A percentile compares a stretch with the other conserved stretches of the same genome.
Evolutionary conservation across 164 flowering plant species (phyloP).

Genomic region (Dillenia turbinata): DNA sequence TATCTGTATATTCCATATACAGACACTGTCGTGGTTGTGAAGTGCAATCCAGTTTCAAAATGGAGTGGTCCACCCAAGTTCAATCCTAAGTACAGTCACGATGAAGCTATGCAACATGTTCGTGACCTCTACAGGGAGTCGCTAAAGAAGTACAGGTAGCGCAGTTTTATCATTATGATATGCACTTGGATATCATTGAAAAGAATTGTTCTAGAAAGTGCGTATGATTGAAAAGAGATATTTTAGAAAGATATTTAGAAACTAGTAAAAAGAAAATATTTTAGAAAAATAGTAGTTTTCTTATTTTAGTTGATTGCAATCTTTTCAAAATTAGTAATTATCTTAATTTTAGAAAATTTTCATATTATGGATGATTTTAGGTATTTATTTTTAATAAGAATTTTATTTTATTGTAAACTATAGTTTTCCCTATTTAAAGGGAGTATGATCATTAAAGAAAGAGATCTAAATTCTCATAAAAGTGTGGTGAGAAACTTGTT

Average conservation of each 20-base stretch:
- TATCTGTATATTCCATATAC: constrained; percentile 94
- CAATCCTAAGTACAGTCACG: constrained; percentile 68
- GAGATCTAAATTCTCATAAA: too few relatives aligned
- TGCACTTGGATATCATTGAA: background rate
- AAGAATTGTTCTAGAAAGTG: background rate
- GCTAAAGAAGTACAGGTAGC: constrained; percentile 62
- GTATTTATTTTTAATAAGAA: too few relatives aligned
- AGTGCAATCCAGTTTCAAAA: constrained; percentile 84
- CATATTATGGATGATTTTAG: too few relatives aligned
- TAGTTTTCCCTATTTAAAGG: too few relatives aligned
- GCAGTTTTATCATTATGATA: constrained; percentile 1
- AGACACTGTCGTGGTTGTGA: constrained; percentile 89
- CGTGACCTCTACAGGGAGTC: constrained; percentile 76
- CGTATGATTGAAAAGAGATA: background rate
- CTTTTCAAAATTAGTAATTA: too few relatives aligned
- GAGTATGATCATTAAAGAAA: too few relatives aligned
- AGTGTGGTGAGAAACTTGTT: too few relatives aligned
- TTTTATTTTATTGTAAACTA: too few relatives aligned
- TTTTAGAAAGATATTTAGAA: background rate
- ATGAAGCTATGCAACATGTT: constrained; percentile 85
- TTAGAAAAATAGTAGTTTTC: background rate
- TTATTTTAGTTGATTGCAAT: too few relatives aligned
- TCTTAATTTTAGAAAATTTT: too few relatives aligned
- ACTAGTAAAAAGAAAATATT: background rate
- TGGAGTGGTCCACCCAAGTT: constrained; percentile 83